These are phyloP conservation scores for Sporothrix sp. DNA, from an alignment of 2,329 filamentous ascomycete genomes.

Conservation along the genomic window DNA sequence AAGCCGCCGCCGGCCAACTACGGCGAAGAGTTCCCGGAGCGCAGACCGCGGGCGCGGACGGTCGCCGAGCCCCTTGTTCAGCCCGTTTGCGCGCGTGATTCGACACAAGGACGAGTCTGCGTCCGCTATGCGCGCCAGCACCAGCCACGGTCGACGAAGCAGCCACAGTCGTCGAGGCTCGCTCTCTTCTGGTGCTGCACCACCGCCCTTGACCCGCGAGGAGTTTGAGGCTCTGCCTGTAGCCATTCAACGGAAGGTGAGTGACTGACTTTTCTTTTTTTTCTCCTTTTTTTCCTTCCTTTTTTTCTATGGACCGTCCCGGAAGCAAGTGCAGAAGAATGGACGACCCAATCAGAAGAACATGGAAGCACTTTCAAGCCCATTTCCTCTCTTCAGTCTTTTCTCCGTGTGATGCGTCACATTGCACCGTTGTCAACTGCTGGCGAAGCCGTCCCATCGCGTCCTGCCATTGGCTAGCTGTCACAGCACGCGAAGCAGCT, in stretches of 20 bases:
- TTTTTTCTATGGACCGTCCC: not conserved
- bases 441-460: not conserved
- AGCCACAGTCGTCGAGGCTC: constrained; percentile 18
- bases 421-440: not conserved
- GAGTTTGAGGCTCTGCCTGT: constrained; percentile 41
- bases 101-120: not conserved
- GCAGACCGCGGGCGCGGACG: not conserved
- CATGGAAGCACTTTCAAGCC: too few relatives aligned
- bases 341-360: too few relatives aligned
- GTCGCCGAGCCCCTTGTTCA: constrained; percentile 12
- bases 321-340: too few relatives aligned
- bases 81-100: constrained; percentile 7
- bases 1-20: too few relatives aligned
- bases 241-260: constrained; percentile 42
- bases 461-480: not conserved
- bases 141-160: constrained; percentile 6
- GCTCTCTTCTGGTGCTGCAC: constrained; percentile 17
- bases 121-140: not conserved
- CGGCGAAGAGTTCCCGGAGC: not conserved
- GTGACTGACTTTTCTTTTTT: not conserved
- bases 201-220: constrained; percentile 31
- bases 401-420: not conserved
- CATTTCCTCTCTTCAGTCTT: not conserved
- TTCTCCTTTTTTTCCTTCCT: not conserved
- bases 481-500: not conserved